phyloP scores from a whole-genome alignment of 169 alveolate species.

The Plasmodium knowlesi region DNA sequence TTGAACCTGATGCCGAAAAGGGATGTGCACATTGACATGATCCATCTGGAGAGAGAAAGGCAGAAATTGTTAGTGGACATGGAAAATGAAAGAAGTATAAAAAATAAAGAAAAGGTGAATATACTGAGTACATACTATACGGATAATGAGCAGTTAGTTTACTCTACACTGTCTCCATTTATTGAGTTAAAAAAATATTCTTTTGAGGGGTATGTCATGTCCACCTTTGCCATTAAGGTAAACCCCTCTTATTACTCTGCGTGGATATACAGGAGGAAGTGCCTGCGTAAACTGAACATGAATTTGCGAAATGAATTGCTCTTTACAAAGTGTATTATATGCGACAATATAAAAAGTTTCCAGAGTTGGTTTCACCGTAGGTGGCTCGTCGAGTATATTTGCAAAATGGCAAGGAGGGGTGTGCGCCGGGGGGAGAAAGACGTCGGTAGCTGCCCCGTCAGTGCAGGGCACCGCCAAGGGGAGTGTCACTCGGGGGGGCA shows the following conservation, averaged over 20 bases:
- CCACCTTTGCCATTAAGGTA: constrained; percentile 34
- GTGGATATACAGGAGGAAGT: constrained; percentile 72
- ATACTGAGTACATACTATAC: constrained; percentile 59
- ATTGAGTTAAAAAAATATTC: constrained; percentile 55
- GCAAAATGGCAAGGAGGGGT: not conserved
- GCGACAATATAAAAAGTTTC: constrained; percentile 65
- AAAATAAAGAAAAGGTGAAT: constrained; percentile 19
- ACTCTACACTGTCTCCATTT: constrained; percentile 36
- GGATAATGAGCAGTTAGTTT: constrained; percentile 20
- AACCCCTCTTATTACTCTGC: constrained; percentile 72
- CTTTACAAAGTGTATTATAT: constrained; percentile 31
- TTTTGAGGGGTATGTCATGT: constrained; percentile 60
- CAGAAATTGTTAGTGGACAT: not conserved
- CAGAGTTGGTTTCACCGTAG: constrained; percentile 76
- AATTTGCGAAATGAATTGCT: constrained; percentile 52
- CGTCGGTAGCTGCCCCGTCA: not conserved
- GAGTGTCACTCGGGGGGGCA: not conserved
- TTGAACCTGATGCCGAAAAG: not conserved
- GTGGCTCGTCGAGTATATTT: constrained; percentile 71
- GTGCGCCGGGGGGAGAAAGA: not conserved
- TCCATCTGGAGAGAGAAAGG: constrained; percentile 11
- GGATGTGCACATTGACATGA: constrained; percentile 9
- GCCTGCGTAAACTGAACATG: constrained; percentile 44
- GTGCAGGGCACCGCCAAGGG: not conserved
- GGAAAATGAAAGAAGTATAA: constrained; percentile 6